Conservation (phyloP, 2,329 filamentous ascomycete species). For the Xylariaceae sp. region DNA sequence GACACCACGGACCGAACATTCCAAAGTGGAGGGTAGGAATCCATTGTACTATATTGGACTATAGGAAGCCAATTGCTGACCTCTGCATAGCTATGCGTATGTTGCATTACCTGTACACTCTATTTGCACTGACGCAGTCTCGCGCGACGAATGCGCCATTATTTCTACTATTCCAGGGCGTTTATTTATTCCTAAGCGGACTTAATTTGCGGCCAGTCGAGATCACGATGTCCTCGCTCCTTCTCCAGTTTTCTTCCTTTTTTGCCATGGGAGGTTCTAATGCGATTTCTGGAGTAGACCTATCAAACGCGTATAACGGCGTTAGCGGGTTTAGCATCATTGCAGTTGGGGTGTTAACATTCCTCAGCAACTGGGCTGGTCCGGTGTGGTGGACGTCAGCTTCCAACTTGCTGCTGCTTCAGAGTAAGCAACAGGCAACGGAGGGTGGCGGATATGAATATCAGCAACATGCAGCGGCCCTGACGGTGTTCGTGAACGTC, state of each 20-base stretch:
- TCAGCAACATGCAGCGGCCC: constrained; percentile 58
- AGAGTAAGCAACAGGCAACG: constrained; percentile 29
- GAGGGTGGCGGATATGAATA: constrained; percentile 37
- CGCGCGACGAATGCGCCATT: constrained; percentile 83
- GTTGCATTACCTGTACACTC: constrained; percentile 70
- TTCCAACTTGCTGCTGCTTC: constrained; percentile 61
- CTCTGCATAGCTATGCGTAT: constrained; percentile 42
- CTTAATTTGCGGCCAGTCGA: constrained; percentile 56
- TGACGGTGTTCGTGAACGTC: constrained; percentile 71
- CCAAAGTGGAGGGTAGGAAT: constrained; percentile 33
- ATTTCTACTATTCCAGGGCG: constrained; percentile 72
- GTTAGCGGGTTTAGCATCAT: constrained; percentile 77
- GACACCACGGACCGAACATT: constrained; percentile 27
- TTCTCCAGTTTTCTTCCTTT: constrained; percentile 82
- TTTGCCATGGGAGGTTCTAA: constrained; percentile 92
- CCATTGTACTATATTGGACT: background rate
- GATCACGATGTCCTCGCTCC: constrained; percentile 69
- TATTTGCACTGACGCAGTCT: constrained; percentile 87
- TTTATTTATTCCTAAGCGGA: constrained; percentile 53
- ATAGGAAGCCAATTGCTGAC: constrained; percentile 12
- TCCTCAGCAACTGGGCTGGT: constrained; percentile 88
- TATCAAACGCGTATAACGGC: constrained; percentile 95
- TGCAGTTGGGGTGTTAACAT: constrained; percentile 82
- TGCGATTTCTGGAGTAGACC: constrained; percentile 91
- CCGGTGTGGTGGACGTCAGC: constrained; percentile 84